phyloP scores from a whole-genome alignment of 495 filamentous ascomycete genomes.

The Beverwykella pulmonaria region DNA sequence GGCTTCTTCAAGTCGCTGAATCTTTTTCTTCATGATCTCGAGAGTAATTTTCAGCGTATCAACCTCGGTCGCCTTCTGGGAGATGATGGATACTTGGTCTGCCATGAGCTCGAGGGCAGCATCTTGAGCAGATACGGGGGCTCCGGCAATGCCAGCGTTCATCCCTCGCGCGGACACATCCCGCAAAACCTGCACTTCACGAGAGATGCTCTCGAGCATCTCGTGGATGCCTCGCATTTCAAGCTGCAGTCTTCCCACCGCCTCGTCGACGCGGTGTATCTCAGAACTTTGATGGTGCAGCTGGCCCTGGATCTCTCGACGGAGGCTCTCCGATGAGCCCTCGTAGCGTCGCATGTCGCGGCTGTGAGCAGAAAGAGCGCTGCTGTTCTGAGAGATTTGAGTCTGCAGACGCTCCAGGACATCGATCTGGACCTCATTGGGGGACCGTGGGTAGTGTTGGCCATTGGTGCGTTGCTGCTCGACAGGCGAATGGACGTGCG shows the following conservation, averaged over 20 bases:
- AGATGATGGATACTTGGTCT: constrained; percentile 29
- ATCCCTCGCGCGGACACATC: neutral
- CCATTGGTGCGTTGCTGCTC: constrained; percentile 26
- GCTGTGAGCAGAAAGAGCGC: constrained; percentile 31
- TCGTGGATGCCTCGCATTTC: constrained; percentile 39
- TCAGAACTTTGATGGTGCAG: constrained; percentile 33
- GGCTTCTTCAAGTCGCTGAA: constrained; percentile 43
- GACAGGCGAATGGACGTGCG: constrained; percentile 23
- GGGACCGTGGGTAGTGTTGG: constrained; percentile 32
- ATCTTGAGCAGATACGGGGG: constrained; percentile 25
- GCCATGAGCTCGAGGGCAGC: constrained; percentile 41
- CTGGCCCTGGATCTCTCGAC: constrained; percentile 23
- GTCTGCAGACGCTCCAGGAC: constrained; percentile 44
- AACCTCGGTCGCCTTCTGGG: constrained; percentile 44
- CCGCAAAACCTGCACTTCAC: constrained; percentile 20
- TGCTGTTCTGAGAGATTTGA: constrained; percentile 43
- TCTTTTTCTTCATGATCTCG: constrained; percentile 45
- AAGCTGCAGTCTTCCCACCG: constrained; percentile 36
- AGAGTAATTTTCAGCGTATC: constrained; percentile 46
- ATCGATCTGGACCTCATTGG: constrained; percentile 34
- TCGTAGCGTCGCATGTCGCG: constrained; percentile 26
- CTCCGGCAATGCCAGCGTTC: neutral
- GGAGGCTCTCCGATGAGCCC: constrained; percentile 11
- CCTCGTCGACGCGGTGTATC: constrained; percentile 38
- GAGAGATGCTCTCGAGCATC: constrained; percentile 31